A percentile compares a stretch with the other conserved stretches of the same genome.
Evolutionary conservation across 345 rosid genomes (phyloP).

Genomic region (Streptanthus diversifolius): DNA sequence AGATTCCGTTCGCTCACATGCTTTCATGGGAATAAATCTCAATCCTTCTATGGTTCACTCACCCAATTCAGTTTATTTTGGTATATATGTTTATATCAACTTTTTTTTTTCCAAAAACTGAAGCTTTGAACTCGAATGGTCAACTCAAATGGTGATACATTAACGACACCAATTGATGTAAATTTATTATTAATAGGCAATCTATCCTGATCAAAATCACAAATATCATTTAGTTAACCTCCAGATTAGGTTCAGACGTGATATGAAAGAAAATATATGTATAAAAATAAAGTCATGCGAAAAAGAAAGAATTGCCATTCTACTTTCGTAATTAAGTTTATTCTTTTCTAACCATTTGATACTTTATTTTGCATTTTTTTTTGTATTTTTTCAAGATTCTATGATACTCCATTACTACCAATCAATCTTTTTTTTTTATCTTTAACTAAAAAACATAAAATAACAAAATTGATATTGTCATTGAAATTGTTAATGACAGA

Average conservation of each 20-base stretch:
- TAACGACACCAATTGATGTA: neutral
- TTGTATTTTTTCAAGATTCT: neutral
- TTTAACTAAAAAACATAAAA: too few relatives aligned
- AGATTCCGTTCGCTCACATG: constrained; percentile 27
- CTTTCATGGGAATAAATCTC: neutral
- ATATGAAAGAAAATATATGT: neutral
- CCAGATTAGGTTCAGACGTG: neutral
- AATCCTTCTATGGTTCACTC: neutral
- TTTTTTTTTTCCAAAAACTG: neutral
- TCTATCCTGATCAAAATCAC: neutral
- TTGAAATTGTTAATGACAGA: too few relatives aligned
- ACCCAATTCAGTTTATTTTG: neutral
- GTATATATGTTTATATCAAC: neutral
- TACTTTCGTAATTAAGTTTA: neutral
- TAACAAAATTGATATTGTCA: too few relatives aligned
- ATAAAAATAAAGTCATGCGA: neutral
- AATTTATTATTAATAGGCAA: neutral
- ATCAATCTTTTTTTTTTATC: neutral
- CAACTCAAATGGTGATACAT: neutral
- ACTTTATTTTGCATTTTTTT: neutral
- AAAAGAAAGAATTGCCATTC: neutral
- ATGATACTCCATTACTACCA: neutral
- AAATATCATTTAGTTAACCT: neutral
- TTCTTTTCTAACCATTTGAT: neutral
- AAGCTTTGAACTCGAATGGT: neutral